Percentiles rank a stretch among this genome's conserved stretches.
These are phyloP conservation scores for Anthracocystis panici-leucophaei DNA, from an alignment of 1,284 basidiomycete species.

Conservation along the genomic window DNA sequence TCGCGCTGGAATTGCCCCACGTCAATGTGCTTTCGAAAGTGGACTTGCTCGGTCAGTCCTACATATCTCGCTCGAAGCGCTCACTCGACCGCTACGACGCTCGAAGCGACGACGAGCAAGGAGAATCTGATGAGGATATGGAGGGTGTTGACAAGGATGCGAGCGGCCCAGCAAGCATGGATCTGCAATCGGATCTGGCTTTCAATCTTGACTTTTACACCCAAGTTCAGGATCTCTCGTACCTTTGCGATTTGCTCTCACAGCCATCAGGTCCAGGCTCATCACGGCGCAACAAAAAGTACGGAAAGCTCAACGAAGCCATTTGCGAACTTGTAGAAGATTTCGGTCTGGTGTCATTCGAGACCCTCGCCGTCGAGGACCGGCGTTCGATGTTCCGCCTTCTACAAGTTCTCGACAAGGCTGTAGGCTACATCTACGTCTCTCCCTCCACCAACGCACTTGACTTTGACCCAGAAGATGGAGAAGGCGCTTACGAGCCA, in stretches of 20 bases:
- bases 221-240: conserved; percentile 93
- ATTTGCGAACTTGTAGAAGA: conserved; percentile 94
- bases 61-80: conserved; percentile 27
- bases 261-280: conserved; percentile 43
- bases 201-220: conserved; percentile 99
- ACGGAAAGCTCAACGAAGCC: conserved; percentile 79
- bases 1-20: conserved; percentile 97
- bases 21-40: conserved; percentile 97
- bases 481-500: conserved; percentile 40
- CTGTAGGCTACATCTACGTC: conserved; percentile 64
- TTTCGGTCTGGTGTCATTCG: conserved; percentile 93
- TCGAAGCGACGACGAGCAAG: conserved; percentile 24
- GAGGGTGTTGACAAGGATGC: not conserved
- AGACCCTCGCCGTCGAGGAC: conserved; percentile 81
- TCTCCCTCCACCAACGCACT: conserved; percentile 4
- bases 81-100: conserved; percentile 31
- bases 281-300: conserved; percentile 45
- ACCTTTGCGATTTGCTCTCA: conserved; percentile 82
- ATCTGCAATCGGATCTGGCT: conserved; percentile 71
- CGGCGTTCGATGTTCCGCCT: conserved; percentile 65
- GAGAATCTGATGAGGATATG: conserved; percentile 12
- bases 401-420: conserved; percentile 63
- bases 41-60: conserved; percentile 77
- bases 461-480: conserved; percentile 33
- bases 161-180: conserved; percentile 17